Base-by-base conservation (phyloP, 345 rosid species). In the Physaria fendleri region DNA sequence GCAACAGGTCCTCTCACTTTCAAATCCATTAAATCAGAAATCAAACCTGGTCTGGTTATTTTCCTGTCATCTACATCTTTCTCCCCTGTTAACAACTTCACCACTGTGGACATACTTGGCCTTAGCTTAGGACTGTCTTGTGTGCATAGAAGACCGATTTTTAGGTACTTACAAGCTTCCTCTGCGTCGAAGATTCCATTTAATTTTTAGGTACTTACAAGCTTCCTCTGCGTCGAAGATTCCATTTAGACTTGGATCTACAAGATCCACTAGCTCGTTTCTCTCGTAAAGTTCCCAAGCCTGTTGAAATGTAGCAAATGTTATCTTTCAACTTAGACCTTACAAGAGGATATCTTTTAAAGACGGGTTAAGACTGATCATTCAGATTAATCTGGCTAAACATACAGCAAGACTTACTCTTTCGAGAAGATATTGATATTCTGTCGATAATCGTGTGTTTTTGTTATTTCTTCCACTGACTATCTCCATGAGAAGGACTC, bases 381-480 rank as follows among this genome's bases (percentile, higher is more conserved):
- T n/a, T n/a, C n/a, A n/a, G n/a, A n/a, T n/a, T n/a, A n/a, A n/a
- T n/a, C n/a, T n/a, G n/a, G n/a, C n/a, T n/a, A n/a, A n/a, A n/a
- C n/a, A n/a, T n/a, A n/a, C n/a, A 52, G 8, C 39, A 32, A 29
- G 51, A 18, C 90, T 49, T 79, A 89, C 99, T 80, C 82, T 74
- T 81, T 93, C 99, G 10, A 93, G 71, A 57, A 93, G 81, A 78
- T 80, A 89, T 32, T 85, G 99, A 63, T 89, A 91, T 55, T 72
- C 94, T 3, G 68, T 15, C 1, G 97, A 94, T 55, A 88, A 76
- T 4, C 79, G 76, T 2, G 85, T 71, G 63, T 87, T 87, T 38
- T 87, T 93, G 75, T 93, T 89, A 65, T 80, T 79, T 76, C 99
- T 87, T 11, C 97, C 99, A 29, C 83, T 79, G 47, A 93, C 87